Base-by-base conservation (phyloP, 257 asterid genomes). In the Coffea canephora region DNA sequence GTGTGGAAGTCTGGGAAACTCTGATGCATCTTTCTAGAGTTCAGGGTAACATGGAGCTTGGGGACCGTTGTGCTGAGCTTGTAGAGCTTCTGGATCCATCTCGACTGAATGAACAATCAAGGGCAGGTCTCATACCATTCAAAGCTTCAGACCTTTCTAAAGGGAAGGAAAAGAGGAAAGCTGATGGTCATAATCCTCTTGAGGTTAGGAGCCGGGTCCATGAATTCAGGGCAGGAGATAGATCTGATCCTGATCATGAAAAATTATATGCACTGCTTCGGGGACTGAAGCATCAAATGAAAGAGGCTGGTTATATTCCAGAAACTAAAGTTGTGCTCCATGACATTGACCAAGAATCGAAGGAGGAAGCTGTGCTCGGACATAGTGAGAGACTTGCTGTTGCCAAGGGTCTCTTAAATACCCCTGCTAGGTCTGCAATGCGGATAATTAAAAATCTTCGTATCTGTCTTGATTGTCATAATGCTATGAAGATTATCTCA, bases 361-460 rank as follows among this genome's bases (percentile, higher is more conserved):
- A 93, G 82, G 97, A 94, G 87, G 97, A 94, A 73, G 96, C 96
- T 73, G 91, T 93, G 34, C 86, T 94, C 91, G 91, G 92, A 61
- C 98, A 91, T 69, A 94, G 98, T 31, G 98, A 91, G 89, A 87
- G 97, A 73, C 97, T 91, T 73, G 97, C 97, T 18, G 91, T 91
- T 76, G 97, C 96, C 66, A 93, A 90, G 73, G 97, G 96, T 79
- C 87, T 94, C 82, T 54, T 94, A 87, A 85, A 84, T 31, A 89
- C 90, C 68, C 87, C 97, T 31, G 88, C 94, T 41, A 89, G 97
- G 73, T 59, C 89, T 6, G 74, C 89, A 15, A 71, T 94, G 77
- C 86, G 97, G 15, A 86, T 94, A 69, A 88, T 94, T 57, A 94
- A 92, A 84, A 92, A 94, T 77, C 92, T 92, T 21, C 94, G 97